A percentile compares a stretch with the other conserved stretches of the same genome.
Conservation (phyloP, 257 asterid genomes). For the Rubia yunnanensis region DNA sequence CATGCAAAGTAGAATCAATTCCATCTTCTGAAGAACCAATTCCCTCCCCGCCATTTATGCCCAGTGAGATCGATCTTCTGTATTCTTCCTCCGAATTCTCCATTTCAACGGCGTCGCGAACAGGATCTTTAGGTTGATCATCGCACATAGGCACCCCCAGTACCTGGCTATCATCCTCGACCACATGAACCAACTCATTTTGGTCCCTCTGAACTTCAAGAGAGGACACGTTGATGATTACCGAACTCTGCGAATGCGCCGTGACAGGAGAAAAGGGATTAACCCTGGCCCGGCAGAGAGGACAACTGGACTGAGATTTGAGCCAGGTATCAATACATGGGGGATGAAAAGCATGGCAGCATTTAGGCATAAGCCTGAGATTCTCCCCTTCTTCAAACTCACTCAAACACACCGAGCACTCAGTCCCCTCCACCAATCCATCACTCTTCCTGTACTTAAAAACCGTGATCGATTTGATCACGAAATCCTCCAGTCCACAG, state of each 20-base stretch:
- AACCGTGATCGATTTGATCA: constrained; percentile 47
- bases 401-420: constrained; percentile 66
- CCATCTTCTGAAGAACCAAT: background rate
- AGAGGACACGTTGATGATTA: constrained; percentile 9
- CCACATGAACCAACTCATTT: constrained; percentile 34
- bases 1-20: background rate
- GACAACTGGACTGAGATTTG: constrained; percentile 64
- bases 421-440: constrained; percentile 50
- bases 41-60: no score
- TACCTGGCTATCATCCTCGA: constrained; percentile 30
- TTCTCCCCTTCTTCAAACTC: constrained; percentile 62
- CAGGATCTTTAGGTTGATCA: no score
- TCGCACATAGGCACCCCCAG: constrained; percentile 17
- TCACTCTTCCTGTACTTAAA: constrained; percentile 39
- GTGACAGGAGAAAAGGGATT: constrained; percentile 9
- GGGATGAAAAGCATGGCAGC: constrained; percentile 81
- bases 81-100: constrained; percentile 19
- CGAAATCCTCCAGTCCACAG: constrained; percentile 52
- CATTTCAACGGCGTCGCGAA: constrained; percentile 9
- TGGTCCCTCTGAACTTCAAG: constrained; percentile 22
- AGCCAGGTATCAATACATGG: constrained; percentile 83
- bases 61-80: constrained; percentile 33
- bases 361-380: constrained; percentile 69
- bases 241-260: constrained; percentile 13
- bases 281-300: constrained; percentile 63